Evolutionary conservation across 495 filamentous ascomycete genomes (phyloP).

Genomic region (Penicillium waksmanii): DNA sequence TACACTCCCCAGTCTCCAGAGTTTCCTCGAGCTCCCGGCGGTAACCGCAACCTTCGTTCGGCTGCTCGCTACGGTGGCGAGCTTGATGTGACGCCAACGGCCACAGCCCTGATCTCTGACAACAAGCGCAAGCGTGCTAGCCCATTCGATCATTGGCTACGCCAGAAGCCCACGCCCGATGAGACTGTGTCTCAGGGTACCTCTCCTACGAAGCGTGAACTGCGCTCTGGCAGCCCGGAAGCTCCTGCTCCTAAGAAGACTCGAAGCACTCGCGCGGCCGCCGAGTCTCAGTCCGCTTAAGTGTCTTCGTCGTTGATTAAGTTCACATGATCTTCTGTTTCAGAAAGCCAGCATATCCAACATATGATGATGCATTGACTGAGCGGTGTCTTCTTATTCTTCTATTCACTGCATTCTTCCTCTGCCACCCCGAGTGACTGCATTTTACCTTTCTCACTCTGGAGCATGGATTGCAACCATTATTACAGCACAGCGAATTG

Average conservation of each 20-base stretch:
- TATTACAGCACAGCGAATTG: conserved; percentile 1
- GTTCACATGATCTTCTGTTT: neutral
- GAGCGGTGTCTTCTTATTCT: conserved; percentile 5
- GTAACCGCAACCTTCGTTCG: conserved; percentile 35
- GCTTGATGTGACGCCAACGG: conserved; percentile 27
- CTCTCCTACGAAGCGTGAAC: conserved; percentile 38
- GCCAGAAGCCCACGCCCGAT: conserved; percentile 55
- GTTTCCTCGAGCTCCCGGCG: conserved; percentile 38
- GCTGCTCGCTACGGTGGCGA: conserved; percentile 29
- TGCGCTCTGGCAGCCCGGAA: conserved; percentile 23
- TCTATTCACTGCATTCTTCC: conserved; percentile 9
- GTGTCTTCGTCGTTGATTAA: neutral
- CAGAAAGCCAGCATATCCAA: neutral
- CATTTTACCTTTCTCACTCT: neutral
- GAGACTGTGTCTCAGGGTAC: conserved; percentile 17
- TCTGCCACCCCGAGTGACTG: conserved; percentile 9
- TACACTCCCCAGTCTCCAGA: conserved; percentile 54
- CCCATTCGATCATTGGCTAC: conserved; percentile 68
- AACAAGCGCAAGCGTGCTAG: conserved; percentile 52
- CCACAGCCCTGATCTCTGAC: conserved; percentile 11
- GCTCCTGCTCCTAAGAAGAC: conserved; percentile 38
- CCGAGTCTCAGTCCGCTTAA: conserved; percentile 5
- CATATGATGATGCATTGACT: conserved; percentile 5
- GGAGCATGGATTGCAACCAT: neutral
- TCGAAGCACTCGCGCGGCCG: conserved; percentile 12